Base-by-base conservation (phyloP, 1,284 basidiomycete species). In the Heterobasidion annosum region DNA sequence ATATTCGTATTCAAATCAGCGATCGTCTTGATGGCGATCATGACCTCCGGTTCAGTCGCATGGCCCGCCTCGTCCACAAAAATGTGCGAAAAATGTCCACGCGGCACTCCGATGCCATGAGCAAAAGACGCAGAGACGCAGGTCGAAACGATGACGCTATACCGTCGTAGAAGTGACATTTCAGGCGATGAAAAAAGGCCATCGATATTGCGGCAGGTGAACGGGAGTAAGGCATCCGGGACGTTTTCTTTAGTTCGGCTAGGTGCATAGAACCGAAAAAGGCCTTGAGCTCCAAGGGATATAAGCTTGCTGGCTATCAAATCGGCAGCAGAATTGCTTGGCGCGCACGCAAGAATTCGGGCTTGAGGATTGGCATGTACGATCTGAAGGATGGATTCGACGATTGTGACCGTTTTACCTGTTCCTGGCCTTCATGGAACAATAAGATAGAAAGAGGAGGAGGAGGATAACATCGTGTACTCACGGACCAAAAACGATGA, bases 41-140 rank as follows among this genome's bases (percentile, higher is more conserved):
- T 77, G 9, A 72, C 66, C 57, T 83, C 80, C 0, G 80, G 78
- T 59, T 84, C 82, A 12, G 73, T 76, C 0, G 79, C 81, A 58
- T 85, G 82, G 0, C 80, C 83, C 3, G 82, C 82, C 59, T 86
- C 83, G 61, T 86, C 83, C 8, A 83, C 67, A 60, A 85, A 82
- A n/a, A 86, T 81, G 56, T 83, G 77, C 1, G 67, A 72, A 61
- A 78, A 85, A 64, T 85, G 81, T 0, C 81, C 82, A 4, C 74
- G 69, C 0, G 72, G 65, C 48, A 85, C 72, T 0, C 82, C 83
- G 34, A 84, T 72, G 0, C 77, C 78, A 35, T 74, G 71, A 2
- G 74, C 71, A 42, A 84, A 74, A 0, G 78, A 76, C 0, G 82
- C 79, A 2, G 81, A 82, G 3, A 81, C 71, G 51, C 82, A 85